phyloP scores from a whole-genome alignment of 2,329 filamentous ascomycete genomes.

The Cordyceps cateniannulata region DNA sequence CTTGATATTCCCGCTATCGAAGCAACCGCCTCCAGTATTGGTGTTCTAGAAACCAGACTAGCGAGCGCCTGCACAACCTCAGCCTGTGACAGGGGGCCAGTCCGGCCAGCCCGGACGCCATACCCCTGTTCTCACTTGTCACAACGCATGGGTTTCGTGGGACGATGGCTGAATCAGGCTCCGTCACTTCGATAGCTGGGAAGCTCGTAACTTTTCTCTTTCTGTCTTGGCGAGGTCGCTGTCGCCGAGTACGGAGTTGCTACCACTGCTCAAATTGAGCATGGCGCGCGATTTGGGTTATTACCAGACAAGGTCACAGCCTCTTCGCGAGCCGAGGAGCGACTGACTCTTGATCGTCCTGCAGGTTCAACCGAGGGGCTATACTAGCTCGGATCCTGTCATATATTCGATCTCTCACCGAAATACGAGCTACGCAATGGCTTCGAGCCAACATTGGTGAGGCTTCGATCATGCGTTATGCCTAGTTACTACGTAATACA shows the following conservation, averaged over 20 bases:
- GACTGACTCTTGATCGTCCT: not conserved
- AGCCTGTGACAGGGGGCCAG: not conserved
- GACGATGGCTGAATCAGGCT: not conserved
- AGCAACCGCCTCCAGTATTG: not conserved
- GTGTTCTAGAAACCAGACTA: conserved; percentile 7
- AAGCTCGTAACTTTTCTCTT: not conserved
- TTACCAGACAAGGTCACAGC: too few species aligned
- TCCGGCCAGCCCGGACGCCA: not conserved
- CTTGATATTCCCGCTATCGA: not conserved
- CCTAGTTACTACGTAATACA: too few species aligned
- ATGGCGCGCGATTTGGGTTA: not conserved
- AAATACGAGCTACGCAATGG: not conserved
- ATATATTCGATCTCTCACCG: not conserved
- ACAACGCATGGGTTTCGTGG: not conserved
- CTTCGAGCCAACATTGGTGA: not conserved
- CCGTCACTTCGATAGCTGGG: not conserved
- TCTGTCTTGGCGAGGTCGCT: not conserved
- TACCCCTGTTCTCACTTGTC: not conserved
- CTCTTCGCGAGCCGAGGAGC: not conserved
- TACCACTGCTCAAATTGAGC: not conserved
- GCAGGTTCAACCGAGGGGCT: not conserved
- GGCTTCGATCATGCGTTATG: not conserved
- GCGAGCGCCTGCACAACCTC: not conserved
- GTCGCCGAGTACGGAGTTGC: not conserved
- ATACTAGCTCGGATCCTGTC: not conserved